Evolutionary conservation across 345 rosid species (phyloP).

Genomic region (Salix purpurea): DNA sequence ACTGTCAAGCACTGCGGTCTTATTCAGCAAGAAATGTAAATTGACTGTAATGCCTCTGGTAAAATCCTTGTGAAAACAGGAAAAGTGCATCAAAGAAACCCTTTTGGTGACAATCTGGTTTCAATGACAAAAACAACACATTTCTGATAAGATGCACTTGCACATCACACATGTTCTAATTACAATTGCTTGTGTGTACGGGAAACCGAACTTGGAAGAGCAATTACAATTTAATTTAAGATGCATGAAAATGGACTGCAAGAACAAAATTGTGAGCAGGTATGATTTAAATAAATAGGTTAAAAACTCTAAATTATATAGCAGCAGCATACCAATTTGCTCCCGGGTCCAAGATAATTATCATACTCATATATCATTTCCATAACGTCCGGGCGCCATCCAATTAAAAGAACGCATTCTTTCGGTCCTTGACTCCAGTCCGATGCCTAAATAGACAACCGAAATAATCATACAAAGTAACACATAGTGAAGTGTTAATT

Average conservation of each 20-base stretch:
- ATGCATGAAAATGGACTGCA: background rate
- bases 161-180: background rate
- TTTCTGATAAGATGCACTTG: background rate
- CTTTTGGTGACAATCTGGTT: background rate
- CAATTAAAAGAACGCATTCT: conserved; percentile 80
- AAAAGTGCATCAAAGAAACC: background rate
- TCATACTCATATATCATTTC: conserved; percentile 92
- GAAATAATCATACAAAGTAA: conserved; percentile 15
- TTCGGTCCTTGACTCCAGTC: conserved; percentile 65
- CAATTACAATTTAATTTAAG: background rate
- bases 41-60: background rate
- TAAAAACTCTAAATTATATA: background rate
- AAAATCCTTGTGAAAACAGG: background rate
- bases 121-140: background rate
- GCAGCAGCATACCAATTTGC: conserved; percentile 60
- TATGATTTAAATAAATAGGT: background rate
- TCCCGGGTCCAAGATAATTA: conserved; percentile 95
- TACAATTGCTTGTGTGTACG: background rate
- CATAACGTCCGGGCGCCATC: conserved; percentile 88
- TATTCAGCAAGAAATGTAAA: background rate
- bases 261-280: background rate
- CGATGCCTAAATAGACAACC: conserved; percentile 48
- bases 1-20: background rate
- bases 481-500: conserved; percentile 4
- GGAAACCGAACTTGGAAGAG: background rate